Conservation (phyloP, 768 basidiomycete genomes). For the Mycena indigotica region DNA sequence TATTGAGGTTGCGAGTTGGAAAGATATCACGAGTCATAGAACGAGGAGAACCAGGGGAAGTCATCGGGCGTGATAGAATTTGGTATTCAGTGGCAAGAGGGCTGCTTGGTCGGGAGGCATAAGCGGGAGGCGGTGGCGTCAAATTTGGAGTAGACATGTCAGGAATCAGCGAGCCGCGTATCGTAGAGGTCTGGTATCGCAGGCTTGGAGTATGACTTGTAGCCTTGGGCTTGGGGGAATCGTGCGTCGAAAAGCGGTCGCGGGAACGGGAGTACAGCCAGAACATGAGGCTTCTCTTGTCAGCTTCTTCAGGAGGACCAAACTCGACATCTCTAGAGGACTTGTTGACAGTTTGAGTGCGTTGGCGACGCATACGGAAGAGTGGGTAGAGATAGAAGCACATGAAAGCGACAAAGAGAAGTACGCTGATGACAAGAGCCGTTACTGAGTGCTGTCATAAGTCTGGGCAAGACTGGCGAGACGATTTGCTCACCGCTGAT, state of each 20-base stretch:
- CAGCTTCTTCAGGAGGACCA: conserved; percentile 13
- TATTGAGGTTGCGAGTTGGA: conserved; percentile 1
- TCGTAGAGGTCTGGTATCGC: conserved; percentile 10
- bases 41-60: conserved; percentile 10
- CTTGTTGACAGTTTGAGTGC: background rate
- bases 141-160: conserved; percentile 14
- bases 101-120: conserved; percentile 19
- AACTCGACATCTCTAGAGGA: conserved; percentile 18
- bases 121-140: conserved; percentile 20
- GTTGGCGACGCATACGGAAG: conserved; percentile 9
- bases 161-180: conserved; percentile 21
- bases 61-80: conserved; percentile 13
- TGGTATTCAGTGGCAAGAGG: conserved; percentile 8
- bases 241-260: conserved; percentile 28
- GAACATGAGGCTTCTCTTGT: conserved; percentile 23
- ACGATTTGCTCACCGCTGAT: conserved; percentile 17
- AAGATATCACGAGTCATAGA: background rate
- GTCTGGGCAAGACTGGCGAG: background rate
- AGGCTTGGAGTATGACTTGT: conserved; percentile 6
- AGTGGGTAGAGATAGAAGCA: conserved; percentile 30
- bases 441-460: conserved; percentile 20
- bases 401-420: conserved; percentile 29
- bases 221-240: conserved; percentile 3
- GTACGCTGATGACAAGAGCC: conserved; percentile 24
- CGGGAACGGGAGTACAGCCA: conserved; percentile 34